Evolutionary conservation across 306 rosid species (phyloP).

Genomic region (Sesbania bispinosa): DNA sequence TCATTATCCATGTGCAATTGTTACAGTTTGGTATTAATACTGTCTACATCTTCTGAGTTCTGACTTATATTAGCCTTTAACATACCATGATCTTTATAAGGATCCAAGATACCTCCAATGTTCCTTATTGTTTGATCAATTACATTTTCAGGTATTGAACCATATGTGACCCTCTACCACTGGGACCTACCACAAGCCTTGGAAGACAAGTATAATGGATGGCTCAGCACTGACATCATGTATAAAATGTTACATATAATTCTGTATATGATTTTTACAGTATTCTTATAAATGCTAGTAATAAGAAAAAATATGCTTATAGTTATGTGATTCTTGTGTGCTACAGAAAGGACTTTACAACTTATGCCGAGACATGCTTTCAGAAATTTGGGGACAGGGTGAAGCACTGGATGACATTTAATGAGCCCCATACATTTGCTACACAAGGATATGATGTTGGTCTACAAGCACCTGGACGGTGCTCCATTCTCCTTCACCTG

Average conservation of each 20-base stretch:
- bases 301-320: not conserved
- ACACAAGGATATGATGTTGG: constrained; percentile 87
- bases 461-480: constrained; percentile 85
- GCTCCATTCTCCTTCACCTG: constrained; percentile 61
- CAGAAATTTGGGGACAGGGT: constrained; percentile 91
- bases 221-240: constrained; percentile 80
- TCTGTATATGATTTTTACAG: not conserved
- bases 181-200: constrained; percentile 97
- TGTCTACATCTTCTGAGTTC: not conserved
- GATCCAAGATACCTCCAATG: not conserved
- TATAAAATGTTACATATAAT: constrained; percentile 22
- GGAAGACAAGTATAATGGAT: constrained; percentile 79
- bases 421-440: constrained; percentile 84
- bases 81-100: not conserved
- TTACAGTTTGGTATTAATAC: not conserved
- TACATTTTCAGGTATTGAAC: constrained; percentile 61
- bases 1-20: not conserved
- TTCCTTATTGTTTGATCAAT: constrained; percentile 18
- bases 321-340: not conserved
- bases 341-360: constrained; percentile 69
- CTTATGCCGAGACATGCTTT: constrained; percentile 79
- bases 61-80: not conserved
- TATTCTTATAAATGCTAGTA: not conserved
- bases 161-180: constrained; percentile 87
- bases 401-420: constrained; percentile 92